phyloP scores from a whole-genome alignment of 257 asterid genomes.

The Apocynum venetum region DNA sequence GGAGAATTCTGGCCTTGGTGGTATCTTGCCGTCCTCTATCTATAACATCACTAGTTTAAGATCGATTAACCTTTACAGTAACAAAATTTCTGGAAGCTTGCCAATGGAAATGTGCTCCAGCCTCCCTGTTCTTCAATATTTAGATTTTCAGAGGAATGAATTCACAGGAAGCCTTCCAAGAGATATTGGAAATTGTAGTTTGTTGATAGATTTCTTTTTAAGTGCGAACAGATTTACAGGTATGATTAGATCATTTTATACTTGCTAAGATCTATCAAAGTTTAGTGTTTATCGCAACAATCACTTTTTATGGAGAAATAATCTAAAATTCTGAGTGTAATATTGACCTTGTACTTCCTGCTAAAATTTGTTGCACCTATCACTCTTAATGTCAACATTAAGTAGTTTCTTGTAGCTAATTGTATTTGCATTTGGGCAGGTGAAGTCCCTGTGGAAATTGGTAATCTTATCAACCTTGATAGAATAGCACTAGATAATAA shows the following conservation, averaged over 20 bases:
- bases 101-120: conserved; percentile 20
- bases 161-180: conserved; percentile 22
- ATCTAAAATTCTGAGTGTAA: not conserved
- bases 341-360: not conserved
- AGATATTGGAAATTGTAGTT: conserved; percentile 28
- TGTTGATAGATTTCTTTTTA: conserved; percentile 18
- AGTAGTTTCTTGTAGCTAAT: not conserved
- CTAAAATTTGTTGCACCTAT: not conserved
- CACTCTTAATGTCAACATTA: not conserved
- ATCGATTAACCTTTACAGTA: conserved; percentile 16
- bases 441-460: conserved; percentile 16
- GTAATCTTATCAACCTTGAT: conserved; percentile 15
- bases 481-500: conserved; percentile 13
- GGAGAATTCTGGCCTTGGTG: conserved; percentile 23
- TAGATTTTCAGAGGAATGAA: conserved; percentile 15
- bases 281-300: not conserved
- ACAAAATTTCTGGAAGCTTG: conserved; percentile 24
- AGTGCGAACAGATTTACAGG: conserved; percentile 13
- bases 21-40: conserved; percentile 20
- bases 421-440: conserved; percentile 13
- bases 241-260: not conserved
- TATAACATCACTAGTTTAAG: conserved; percentile 23
- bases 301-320: not conserved
- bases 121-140: conserved; percentile 18
- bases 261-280: no score